Conservation (phyloP, 805 yeast genomes). For the Starmerella floricola region DNA sequence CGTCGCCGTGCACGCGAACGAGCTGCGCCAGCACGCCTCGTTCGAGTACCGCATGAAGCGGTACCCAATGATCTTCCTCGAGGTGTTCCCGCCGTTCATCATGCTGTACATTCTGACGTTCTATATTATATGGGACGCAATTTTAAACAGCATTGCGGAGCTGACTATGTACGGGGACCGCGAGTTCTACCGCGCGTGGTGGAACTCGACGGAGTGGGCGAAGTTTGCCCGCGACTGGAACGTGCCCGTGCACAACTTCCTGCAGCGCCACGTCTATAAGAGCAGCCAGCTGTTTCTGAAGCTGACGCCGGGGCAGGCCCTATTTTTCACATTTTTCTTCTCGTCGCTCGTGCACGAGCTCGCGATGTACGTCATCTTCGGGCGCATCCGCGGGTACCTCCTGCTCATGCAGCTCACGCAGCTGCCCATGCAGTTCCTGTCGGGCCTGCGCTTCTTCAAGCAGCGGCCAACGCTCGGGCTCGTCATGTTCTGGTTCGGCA, state of each 20-base stretch:
- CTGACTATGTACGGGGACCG: constrained; percentile 78
- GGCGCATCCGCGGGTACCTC: constrained; percentile 67
- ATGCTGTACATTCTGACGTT: constrained; percentile 65
- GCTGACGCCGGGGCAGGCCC: constrained; percentile 54
- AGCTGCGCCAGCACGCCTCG: constrained; percentile 39
- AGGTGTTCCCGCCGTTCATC: constrained; percentile 69
- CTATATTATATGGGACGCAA: constrained; percentile 91
- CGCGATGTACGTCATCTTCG: constrained; percentile 81
- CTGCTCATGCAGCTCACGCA: constrained; percentile 77
- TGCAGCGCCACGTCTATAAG: constrained; percentile 88
- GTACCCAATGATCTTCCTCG: constrained; percentile 52
- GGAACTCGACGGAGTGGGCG: constrained; percentile 91
- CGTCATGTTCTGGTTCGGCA: constrained; percentile 81
- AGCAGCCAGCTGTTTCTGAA: constrained; percentile 68
- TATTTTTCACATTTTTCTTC: constrained; percentile 45
- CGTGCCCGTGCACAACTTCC: constrained; percentile 78
- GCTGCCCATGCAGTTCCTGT: constrained; percentile 59
- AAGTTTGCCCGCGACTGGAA: constrained; percentile 93
- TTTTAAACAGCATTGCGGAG: constrained; percentile 81
- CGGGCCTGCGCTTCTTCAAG: constrained; percentile 46
- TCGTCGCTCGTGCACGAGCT: constrained; percentile 81
- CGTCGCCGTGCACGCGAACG: constrained; percentile 46
- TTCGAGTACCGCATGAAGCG: constrained; percentile 33
- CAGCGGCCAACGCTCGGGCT: constrained; percentile 57
- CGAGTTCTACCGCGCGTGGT: constrained; percentile 92